Percentiles rank a stretch among this genome's conserved stretches.
These are phyloP conservation scores for Beauveria sp. DNA, from an alignment of 2,329 filamentous ascomycete genomes.

Conservation along the genomic window DNA sequence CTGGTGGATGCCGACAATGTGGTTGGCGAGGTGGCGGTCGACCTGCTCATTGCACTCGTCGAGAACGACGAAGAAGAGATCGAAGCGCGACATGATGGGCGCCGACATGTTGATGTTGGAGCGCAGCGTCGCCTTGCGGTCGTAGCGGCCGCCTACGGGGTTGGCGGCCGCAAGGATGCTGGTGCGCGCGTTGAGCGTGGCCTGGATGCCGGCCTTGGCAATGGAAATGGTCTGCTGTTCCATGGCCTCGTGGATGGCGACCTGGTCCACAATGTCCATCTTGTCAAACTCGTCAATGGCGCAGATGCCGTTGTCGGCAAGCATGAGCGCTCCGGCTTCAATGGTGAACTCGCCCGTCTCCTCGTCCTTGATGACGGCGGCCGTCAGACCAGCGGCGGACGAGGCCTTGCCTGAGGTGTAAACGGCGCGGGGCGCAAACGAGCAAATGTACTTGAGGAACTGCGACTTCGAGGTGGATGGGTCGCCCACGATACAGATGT, in stretches of 20 bases:
- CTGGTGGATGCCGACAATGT: conserved; percentile 92
- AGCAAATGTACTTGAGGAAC: conserved; percentile 96
- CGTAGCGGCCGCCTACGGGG: conserved; percentile 92
- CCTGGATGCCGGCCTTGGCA: conserved; percentile 96
- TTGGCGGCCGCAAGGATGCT: conserved; percentile 95
- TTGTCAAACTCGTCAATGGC: conserved; percentile 99
- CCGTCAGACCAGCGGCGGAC: conserved; percentile 92
- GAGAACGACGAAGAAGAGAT: conserved; percentile 95
- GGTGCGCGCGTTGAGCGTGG: conserved; percentile 90
- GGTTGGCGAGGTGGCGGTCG: conserved; percentile 83
- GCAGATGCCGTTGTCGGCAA: conserved; percentile 94
- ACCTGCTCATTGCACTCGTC: conserved; percentile 93
- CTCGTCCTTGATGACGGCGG: conserved; percentile 94
- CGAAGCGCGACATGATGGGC: conserved; percentile 98
- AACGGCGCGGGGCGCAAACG: conserved; percentile 89
- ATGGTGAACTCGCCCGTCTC: conserved; percentile 99
- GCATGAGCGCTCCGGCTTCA: conserved; percentile 94
- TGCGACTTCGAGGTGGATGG: conserved; percentile 96
- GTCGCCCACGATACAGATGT: conserved; percentile 96
- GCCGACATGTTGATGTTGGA: conserved; percentile 98
- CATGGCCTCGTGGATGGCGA: conserved; percentile 99
- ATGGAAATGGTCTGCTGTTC: conserved; percentile 99
- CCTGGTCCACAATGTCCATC: conserved; percentile 96
- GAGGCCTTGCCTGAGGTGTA: conserved; percentile 98
- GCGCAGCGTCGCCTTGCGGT: conserved; percentile 87